Evolutionary conservation across 2,329 filamentous ascomycete genomes (phyloP).

Genomic region (Emmonsia crescens): DNA sequence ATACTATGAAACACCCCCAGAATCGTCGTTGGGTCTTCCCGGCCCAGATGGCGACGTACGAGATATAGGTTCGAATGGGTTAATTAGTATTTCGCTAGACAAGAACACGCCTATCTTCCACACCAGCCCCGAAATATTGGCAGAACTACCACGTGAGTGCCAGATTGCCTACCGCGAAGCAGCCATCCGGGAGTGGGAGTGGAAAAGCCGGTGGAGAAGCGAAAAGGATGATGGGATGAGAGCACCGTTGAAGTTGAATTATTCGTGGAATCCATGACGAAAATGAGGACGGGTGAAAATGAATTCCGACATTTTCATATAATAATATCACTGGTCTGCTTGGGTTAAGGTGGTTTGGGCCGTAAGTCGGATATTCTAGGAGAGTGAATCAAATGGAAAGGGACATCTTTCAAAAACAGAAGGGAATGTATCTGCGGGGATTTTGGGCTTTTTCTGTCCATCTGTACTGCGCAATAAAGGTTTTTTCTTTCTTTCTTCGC

Average conservation of each 20-base stretch:
- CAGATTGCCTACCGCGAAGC: conserved; percentile 61
- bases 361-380: background rate
- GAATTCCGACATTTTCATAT: background rate
- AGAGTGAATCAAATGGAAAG: background rate
- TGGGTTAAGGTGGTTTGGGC: background rate
- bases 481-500: background rate
- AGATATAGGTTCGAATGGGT: conserved; percentile 32
- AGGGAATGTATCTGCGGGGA: background rate
- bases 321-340: background rate
- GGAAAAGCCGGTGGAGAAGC: conserved; percentile 63
- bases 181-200: conserved; percentile 52
- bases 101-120: conserved; percentile 4
- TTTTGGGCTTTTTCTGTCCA: background rate
- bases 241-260: conserved; percentile 26
- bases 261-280: conserved; percentile 28
- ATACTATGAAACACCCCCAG: conserved; percentile 33
- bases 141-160: conserved; percentile 43
- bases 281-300: background rate
- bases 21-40: conserved; percentile 1
- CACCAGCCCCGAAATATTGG: conserved; percentile 29
- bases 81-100: conserved; percentile 27
- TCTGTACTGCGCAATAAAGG: background rate
- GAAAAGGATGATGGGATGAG: conserved; percentile 48
- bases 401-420: background rate
- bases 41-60: conserved; percentile 26